Evolutionary conservation across 179 eudicot genomes (phyloP), one percentile per base, ranked within the genome.

Genomic region (Patellifolia procumbens): DNA sequence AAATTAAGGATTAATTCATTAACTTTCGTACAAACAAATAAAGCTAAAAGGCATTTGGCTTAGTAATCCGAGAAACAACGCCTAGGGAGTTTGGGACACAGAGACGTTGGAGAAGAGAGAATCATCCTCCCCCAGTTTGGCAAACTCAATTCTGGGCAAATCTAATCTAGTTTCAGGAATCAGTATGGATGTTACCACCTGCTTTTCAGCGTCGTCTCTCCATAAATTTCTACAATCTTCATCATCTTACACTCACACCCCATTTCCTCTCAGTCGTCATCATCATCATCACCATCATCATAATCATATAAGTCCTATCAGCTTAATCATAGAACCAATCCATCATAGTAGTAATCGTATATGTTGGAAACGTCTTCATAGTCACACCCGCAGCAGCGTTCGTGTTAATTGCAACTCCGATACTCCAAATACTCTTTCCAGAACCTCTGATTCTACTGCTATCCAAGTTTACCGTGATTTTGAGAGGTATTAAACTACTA

Each of bases 381-480:
- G n/a, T n/a, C n/a, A n/a, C n/a, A n/a, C n/a, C n/a, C n/a, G n/a
- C n/a, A n/a, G 7, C 63, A 39, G 45, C 37, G 26, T 31, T 49
- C 59, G 60, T 51, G 60, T 49, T 70, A 32, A 5, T 58, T 68
- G 72, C 24, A 49, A 70, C 31, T 34, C 60, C 2, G 73, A 70
- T 1, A 9, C 73, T 70, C 73, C 73, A 26, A 68, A 4, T 16
- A 28, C 29, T 68, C 35, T 48, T 48, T 15, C 13, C 31, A 20
- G 39, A 31, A 32, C 17, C 61, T 60, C 80, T 4, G 61, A 59
- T 32, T 69, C 80, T 61, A 77, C 80, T 61, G 64, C 51, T 60
- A 61, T 77, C 48, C 80, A 77, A 70, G 75, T 77, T 60, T 77
- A 77, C 70, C 80, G 80, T 46, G 80, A 77, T 70, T 70, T 77